Evolutionary conservation across 1,139 yeast species (phyloP).

Genomic region (Arxiozyma heterogenica): DNA sequence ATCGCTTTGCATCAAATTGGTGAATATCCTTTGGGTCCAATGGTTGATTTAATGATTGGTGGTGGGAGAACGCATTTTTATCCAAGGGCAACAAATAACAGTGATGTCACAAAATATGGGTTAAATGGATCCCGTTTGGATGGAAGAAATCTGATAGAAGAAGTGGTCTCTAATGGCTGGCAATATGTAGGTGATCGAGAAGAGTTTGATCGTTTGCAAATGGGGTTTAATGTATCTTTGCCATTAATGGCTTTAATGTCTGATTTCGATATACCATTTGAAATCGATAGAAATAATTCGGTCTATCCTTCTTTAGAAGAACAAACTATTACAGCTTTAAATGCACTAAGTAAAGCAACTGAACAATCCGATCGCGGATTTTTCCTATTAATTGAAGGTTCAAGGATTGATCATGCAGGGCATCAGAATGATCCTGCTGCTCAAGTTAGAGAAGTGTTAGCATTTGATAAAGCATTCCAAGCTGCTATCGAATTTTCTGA

Average conservation of each 20-base stretch:
- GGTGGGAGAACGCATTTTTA: slow-evolving; percentile 81
- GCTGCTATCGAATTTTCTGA: slow-evolving; percentile 62
- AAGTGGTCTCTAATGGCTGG: slow-evolving; percentile 47
- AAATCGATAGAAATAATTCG: slow-evolving; percentile 53
- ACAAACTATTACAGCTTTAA: slow-evolving; percentile 59
- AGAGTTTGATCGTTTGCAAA: slow-evolving; percentile 45
- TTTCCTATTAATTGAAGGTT: slow-evolving; percentile 74
- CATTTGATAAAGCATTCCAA: slow-evolving; percentile 65
- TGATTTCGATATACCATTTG: slow-evolving; percentile 68
- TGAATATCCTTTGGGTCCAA: slow-evolving; percentile 61
- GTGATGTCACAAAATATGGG: slow-evolving; percentile 26
- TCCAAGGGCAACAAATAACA: slow-evolving; percentile 28
- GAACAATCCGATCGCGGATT: slow-evolving; percentile 66
- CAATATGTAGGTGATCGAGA: slow-evolving; percentile 49
- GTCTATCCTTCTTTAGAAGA: slow-evolving; percentile 68
- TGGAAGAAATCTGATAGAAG: slow-evolving; percentile 50
- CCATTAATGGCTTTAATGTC: slow-evolving; percentile 71
- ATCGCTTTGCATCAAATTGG: slow-evolving; percentile 85
- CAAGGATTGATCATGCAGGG: slow-evolving; percentile 87
- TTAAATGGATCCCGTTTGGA: slow-evolving; percentile 63
- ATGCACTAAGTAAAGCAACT: slow-evolving; percentile 55
- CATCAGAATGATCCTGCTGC: slow-evolving; percentile 86
- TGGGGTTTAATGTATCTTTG: slow-evolving; percentile 51
- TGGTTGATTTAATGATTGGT: slow-evolving; percentile 76
- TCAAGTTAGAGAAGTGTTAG: slow-evolving; percentile 68